phyloP scores from a whole-genome alignment of 768 basidiomycete species.

The Suillus placidus region DNA sequence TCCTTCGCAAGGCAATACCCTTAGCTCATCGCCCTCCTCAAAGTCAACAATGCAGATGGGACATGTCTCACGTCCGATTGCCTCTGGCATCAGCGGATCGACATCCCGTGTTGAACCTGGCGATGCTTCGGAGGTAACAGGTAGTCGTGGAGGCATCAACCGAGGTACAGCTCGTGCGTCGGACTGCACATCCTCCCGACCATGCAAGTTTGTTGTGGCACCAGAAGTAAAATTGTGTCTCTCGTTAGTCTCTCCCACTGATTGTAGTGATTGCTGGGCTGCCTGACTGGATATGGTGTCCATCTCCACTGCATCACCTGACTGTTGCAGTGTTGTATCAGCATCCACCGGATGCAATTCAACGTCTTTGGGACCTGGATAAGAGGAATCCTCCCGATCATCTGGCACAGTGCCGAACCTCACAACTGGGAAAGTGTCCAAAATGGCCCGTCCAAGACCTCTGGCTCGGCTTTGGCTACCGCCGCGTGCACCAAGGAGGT shows the following conservation, averaged over 20 bases:
- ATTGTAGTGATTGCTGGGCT: neutral
- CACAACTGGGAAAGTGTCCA: conserved; percentile 95
- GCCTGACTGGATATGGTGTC: neutral
- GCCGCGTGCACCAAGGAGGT: conserved; percentile 34
- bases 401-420: conserved; percentile 61
- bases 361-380: conserved; percentile 33
- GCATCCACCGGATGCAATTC: conserved; percentile 25
- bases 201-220: neutral
- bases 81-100: conserved; percentile 56
- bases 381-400: conserved; percentile 14
- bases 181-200: conserved; percentile 5
- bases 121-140: neutral
- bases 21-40: conserved; percentile 89
- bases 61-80: conserved; percentile 83
- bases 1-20: conserved; percentile 89
- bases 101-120: conserved; percentile 16
- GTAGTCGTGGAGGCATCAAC: conserved; percentile 4
- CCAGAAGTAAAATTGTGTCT: neutral
- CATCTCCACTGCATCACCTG: conserved; percentile 18
- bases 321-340: conserved; percentile 9
- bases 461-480: conserved; percentile 67
- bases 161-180: conserved; percentile 15
- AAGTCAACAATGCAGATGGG: conserved; percentile 96
- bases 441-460: conserved; percentile 89
- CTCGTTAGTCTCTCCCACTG: neutral